These are phyloP conservation scores for maize (Zea mays) DNA, from an alignment of 176 grass and related monocot species.

Conservation along the genomic window Zm-B73-REFERENCE-NAM-5.0 NC_050102.1:174367501-174368000, in stretches of 20 bases:
- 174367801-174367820: slow-evolving; percentile 45
- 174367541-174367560: slow-evolving; percentile 40
- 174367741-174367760: slow-evolving; percentile 81
- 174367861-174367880: slow-evolving; percentile 64
- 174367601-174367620: slow-evolving; percentile 43
- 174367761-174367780: slow-evolving; percentile 87
- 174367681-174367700: slow-evolving; percentile 98
- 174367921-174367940: slow-evolving; percentile 89
- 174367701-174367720: slow-evolving; percentile 89
- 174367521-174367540: slow-evolving; percentile 13
- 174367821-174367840: slow-evolving; percentile 67
- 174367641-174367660: slow-evolving; percentile 78
- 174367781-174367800: slow-evolving; percentile 76
- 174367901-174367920: slow-evolving; percentile 97
- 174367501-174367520: slow-evolving; percentile 28
- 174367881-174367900: slow-evolving; percentile 93
- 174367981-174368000: slow-evolving; percentile 85
- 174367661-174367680: slow-evolving; percentile 89
- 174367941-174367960: slow-evolving; percentile 98
- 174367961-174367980: slow-evolving; percentile 98
- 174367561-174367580: slow-evolving; percentile 36
- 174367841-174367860: slow-evolving; percentile 87
- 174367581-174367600: slow-evolving; percentile 37
- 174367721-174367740: slow-evolving; percentile 68
- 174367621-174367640: slow-evolving; percentile 22